Evolutionary conservation across 1,284 basidiomycete species (phyloP).

Genomic region (Ustilago trichophora): DNA sequence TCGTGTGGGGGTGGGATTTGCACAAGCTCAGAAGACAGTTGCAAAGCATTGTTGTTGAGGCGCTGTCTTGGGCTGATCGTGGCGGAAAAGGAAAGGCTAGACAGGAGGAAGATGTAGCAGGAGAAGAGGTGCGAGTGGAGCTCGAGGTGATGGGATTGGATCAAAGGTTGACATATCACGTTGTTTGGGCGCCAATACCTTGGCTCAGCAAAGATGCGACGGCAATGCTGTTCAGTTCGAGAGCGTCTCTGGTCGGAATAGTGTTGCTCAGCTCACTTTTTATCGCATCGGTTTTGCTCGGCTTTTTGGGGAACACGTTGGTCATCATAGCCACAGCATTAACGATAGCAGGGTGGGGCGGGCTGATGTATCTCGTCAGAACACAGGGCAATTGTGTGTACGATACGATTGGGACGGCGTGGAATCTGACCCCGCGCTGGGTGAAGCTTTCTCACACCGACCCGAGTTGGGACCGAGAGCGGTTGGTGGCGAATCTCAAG

Average conservation of each 20-base stretch:
- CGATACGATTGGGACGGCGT: conserved; percentile 31
- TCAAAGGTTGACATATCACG: conserved; percentile 6
- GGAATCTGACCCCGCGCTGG: conserved; percentile 27
- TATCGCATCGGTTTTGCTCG: neutral
- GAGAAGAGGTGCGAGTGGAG: neutral
- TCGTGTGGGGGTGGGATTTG: conserved; percentile 34
- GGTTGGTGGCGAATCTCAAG: neutral
- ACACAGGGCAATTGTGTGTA: conserved; percentile 17
- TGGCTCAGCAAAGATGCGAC: neutral
- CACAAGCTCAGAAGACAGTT: neutral
- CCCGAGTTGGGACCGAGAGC: conserved; percentile 7
- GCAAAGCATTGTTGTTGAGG: neutral
- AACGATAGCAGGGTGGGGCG: conserved; percentile 74
- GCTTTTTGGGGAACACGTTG: conserved; percentile 78
- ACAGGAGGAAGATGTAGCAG: neutral
- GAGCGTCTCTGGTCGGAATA: conserved; percentile 1
- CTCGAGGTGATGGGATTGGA: conserved; percentile 19
- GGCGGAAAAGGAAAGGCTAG: conserved; percentile 9
- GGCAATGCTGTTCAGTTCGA: conserved; percentile 2
- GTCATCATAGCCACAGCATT: conserved; percentile 78
- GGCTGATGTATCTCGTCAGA: conserved; percentile 10
- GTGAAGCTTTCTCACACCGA: neutral
- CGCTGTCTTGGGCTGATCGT: too few species aligned
- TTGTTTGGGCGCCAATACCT: conserved; percentile 26
- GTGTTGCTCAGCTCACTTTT: neutral